Conservation (phyloP, 1,284 basidiomycete species). For the Bjerkandera adusta region DNA sequence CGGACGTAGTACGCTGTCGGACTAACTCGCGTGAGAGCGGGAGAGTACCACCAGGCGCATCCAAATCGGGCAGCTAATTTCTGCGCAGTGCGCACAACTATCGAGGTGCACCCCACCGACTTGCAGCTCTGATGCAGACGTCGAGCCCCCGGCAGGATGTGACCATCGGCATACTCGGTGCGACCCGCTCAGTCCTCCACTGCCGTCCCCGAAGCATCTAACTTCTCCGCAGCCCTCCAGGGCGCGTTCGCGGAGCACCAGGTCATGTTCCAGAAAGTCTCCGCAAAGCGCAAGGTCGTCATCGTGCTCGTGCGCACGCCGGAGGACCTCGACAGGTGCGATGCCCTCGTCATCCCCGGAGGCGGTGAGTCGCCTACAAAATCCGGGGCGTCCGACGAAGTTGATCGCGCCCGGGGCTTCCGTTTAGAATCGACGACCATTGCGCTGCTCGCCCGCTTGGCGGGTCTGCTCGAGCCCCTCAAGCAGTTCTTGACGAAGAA, state of each 20-base stretch:
- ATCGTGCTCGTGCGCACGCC: conserved; percentile 74
- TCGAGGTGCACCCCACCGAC: neutral
- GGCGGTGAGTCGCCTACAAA: conserved; percentile 51
- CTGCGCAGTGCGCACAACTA: too few species aligned
- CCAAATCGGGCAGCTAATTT: too few species aligned
- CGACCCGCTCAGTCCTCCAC: neutral
- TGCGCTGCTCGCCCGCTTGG: conserved; percentile 77
- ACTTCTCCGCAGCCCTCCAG: conserved; percentile 70
- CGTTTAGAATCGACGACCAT: conserved; percentile 90
- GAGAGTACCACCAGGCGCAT: too few species aligned
- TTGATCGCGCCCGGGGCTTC: neutral
- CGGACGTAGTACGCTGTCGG: too few species aligned
- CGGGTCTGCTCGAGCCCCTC: conserved; percentile 81
- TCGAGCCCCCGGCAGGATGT: conserved; percentile 14
- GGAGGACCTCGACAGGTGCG: conserved; percentile 74
- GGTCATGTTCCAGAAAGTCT: conserved; percentile 60
- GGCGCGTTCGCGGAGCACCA: conserved; percentile 94
- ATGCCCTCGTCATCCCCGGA: conserved; percentile 90
- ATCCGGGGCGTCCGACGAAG: neutral
- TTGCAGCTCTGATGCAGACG: conserved; percentile 16
- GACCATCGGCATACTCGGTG: conserved; percentile 18
- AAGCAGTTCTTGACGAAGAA: conserved; percentile 65
- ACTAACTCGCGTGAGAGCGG: too few species aligned
- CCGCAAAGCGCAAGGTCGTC: conserved; percentile 41
- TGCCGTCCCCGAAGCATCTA: neutral